A percentile compares a stretch with the other conserved stretches of the same genome.
Conservation (phyloP, 306 rosid species). For the Castanea sativa region DNA sequence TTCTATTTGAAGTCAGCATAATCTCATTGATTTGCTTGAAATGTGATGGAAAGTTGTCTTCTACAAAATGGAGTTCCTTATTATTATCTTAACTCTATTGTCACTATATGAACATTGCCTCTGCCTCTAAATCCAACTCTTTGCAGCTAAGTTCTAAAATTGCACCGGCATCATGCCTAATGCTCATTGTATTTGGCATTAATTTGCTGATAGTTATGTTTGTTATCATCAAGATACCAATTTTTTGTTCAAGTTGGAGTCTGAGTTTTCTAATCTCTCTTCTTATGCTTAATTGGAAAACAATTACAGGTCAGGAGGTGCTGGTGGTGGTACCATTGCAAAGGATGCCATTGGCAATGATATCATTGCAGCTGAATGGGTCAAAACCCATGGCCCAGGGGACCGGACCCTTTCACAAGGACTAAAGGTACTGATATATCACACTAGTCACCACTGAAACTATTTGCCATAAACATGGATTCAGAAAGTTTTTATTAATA, state of each 20-base stretch:
- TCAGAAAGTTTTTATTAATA: not conserved
- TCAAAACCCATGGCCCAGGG: slow-evolving; percentile 82
- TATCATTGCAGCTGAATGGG: slow-evolving; percentile 72
- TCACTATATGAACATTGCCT: too few species aligned
- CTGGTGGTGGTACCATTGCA: slow-evolving; percentile 59
- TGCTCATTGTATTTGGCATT: slow-evolving; percentile 3
- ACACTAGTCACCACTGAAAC: not conserved
- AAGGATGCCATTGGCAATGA: slow-evolving; percentile 95
- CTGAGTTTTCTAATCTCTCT: slow-evolving; percentile 3
- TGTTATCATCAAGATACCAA: not conserved
- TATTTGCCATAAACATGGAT: too few species aligned
- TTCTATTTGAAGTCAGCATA: too few species aligned
- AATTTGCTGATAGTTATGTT: slow-evolving; percentile 2
- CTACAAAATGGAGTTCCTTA: too few species aligned
- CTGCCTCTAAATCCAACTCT: too few species aligned
- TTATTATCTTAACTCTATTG: too few species aligned
- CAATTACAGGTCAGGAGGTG: slow-evolving; percentile 58
- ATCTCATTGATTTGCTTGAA: too few species aligned
- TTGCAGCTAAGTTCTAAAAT: too few species aligned
- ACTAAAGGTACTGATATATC: slow-evolving; percentile 52
- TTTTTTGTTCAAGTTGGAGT: slow-evolving; percentile 8
- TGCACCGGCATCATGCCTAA: too few species aligned
- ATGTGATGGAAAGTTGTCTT: too few species aligned
- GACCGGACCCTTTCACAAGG: slow-evolving; percentile 94
- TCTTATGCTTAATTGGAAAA: not conserved